Conservation (phyloP, 106 monocot species). For the Dendrobium chrysotoxum region DNA sequence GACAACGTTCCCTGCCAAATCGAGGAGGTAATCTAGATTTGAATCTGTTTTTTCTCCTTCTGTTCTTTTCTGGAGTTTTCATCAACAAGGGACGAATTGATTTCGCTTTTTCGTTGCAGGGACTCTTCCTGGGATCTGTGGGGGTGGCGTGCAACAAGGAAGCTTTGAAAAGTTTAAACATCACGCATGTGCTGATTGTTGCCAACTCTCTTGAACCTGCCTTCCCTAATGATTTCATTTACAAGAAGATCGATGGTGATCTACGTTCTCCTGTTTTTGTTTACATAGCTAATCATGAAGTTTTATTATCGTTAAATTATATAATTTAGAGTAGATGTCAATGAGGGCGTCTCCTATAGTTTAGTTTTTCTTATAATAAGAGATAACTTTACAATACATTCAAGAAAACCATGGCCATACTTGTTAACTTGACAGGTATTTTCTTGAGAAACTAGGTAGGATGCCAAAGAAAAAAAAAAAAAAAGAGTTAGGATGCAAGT, state of each 20-base stretch:
- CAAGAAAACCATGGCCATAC: not conserved
- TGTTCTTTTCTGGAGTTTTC: not conserved
- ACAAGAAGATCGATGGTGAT: constrained; percentile 80
- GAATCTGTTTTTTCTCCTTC: not conserved
- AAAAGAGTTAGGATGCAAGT: too few relatives aligned
- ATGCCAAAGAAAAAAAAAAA: too few relatives aligned
- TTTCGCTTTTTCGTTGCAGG: constrained; percentile 20
- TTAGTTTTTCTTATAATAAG: not conserved
- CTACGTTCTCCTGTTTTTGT: not conserved
- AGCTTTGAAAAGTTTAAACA: constrained; percentile 44
- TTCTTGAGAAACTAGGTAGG: not conserved
- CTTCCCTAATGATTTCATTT: constrained; percentile 69
- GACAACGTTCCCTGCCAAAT: constrained; percentile 69
- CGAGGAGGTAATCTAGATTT: constrained; percentile 30
- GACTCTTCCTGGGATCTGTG: constrained; percentile 77
- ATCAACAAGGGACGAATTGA: not conserved
- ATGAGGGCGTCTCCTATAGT: too few relatives aligned
- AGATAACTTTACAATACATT: not conserved
- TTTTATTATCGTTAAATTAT: too few relatives aligned
- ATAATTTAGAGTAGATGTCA: too few relatives aligned
- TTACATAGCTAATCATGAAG: not conserved
- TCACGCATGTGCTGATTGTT: constrained; percentile 73
- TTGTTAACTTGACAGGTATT: not conserved
- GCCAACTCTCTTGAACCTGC: constrained; percentile 64
- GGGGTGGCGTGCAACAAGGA: constrained; percentile 61